These are phyloP conservation scores for Aspergillus campestris DNA, from an alignment of 495 filamentous ascomycete species.

Conservation along the genomic window DNA sequence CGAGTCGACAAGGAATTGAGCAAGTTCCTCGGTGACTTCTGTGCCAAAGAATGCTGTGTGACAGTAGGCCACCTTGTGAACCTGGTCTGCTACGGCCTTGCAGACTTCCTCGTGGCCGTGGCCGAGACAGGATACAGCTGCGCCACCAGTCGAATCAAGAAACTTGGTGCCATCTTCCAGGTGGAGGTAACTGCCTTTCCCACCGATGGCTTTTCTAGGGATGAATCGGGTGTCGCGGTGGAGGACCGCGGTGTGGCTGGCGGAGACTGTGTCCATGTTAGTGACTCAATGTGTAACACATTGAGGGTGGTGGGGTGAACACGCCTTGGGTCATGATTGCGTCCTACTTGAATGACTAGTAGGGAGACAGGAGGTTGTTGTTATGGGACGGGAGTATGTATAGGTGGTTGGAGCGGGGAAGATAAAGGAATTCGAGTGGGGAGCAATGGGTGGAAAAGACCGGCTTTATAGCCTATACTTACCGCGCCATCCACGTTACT, in stretches of 20 bases:
- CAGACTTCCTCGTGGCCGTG: slow-evolving; percentile 39
- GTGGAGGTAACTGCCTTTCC: slow-evolving; percentile 36
- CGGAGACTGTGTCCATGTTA: slow-evolving; percentile 1
- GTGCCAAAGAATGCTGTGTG: slow-evolving; percentile 46
- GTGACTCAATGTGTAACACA: not conserved
- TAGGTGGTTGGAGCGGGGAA: too few relatives aligned
- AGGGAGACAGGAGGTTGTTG: too few relatives aligned
- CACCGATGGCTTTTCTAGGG: slow-evolving; percentile 34
- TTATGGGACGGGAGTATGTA: too few relatives aligned
- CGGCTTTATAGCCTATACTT: not conserved
- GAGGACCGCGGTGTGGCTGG: slow-evolving; percentile 27
- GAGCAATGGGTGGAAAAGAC: not conserved
- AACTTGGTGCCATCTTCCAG: slow-evolving; percentile 55
- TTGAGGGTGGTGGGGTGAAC: too few relatives aligned
- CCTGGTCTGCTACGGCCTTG: slow-evolving; percentile 41
- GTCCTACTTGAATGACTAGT: not conserved
- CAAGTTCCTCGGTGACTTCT: slow-evolving; percentile 37
- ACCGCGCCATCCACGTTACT: too few relatives aligned
- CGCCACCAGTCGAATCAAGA: slow-evolving; percentile 51
- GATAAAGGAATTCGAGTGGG: not conserved
- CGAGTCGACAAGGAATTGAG: slow-evolving; percentile 32
- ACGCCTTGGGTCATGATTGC: not conserved
- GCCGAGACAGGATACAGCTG: slow-evolving; percentile 43
- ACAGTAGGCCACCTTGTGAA: slow-evolving; percentile 43
- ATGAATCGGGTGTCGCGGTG: slow-evolving; percentile 34